phyloP scores from a whole-genome alignment of 768 basidiomycete species.

The Neoboletus magnificus region DNA sequence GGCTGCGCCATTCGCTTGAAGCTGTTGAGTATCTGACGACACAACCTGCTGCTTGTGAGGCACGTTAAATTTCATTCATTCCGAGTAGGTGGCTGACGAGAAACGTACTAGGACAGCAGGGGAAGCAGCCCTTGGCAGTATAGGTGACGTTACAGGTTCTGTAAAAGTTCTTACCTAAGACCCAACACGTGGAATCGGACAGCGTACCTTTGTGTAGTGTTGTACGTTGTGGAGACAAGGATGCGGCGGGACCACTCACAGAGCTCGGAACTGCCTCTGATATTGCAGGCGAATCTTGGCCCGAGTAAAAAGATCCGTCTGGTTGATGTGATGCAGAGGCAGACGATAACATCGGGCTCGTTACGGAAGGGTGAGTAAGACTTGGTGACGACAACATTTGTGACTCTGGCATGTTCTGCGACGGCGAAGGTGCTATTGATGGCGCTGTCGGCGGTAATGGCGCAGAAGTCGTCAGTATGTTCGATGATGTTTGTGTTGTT shows the following conservation, averaged over 20 bases:
- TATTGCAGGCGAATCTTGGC: slow-evolving; percentile 67
- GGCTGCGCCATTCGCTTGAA: slow-evolving; percentile 34
- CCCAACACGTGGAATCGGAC: slow-evolving; percentile 13
- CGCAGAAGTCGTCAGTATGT: slow-evolving; percentile 30
- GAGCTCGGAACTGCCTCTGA: slow-evolving; percentile 58
- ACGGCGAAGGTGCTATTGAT: slow-evolving; percentile 36
- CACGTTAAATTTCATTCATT: slow-evolving; percentile 17
- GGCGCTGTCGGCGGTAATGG: slow-evolving; percentile 40
- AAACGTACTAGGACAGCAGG: slow-evolving; percentile 42
- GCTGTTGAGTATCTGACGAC: slow-evolving; percentile 38
- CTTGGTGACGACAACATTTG: slow-evolving; percentile 66
- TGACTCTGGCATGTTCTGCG: slow-evolving; percentile 35
- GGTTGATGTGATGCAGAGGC: slow-evolving; percentile 62
- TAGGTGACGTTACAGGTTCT: slow-evolving; percentile 48
- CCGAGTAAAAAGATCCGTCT: slow-evolving; percentile 67
- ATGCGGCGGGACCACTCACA: slow-evolving; percentile 45
- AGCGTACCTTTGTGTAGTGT: slow-evolving; percentile 47
- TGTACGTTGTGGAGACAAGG: slow-evolving; percentile 58
- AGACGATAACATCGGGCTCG: slow-evolving; percentile 78
- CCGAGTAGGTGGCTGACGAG: slow-evolving; percentile 1
- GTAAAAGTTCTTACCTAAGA: slow-evolving; percentile 20
- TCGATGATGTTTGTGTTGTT: slow-evolving; percentile 39
- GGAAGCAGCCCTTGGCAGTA: slow-evolving; percentile 40
- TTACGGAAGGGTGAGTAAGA: slow-evolving; percentile 78
- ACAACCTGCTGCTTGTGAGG: slow-evolving; percentile 35